Evolutionary conservation across 176 grass and related monocot species (phyloP).

Genomic region (Hsuehochloa calcarea): DNA sequence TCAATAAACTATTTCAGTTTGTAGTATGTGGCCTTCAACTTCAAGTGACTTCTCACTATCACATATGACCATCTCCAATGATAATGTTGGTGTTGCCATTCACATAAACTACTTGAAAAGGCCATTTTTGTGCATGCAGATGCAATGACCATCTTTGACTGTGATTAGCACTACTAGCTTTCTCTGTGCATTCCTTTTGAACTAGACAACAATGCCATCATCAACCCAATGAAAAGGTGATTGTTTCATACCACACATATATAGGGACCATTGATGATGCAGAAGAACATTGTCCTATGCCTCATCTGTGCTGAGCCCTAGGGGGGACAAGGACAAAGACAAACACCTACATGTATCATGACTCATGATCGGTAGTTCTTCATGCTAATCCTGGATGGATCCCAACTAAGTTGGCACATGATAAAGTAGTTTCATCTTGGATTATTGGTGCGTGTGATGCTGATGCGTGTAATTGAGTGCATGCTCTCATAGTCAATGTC

Average conservation of each 20-base stretch:
- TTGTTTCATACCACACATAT: background rate
- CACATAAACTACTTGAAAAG: background rate
- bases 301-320: background rate
- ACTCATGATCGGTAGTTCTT: too few species aligned
- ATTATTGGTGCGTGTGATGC: background rate
- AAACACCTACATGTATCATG: background rate
- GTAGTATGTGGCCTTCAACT: background rate
- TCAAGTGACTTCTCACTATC: conserved; percentile 2
- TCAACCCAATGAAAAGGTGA: background rate
- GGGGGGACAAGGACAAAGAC: background rate
- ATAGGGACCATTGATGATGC: background rate
- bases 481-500: background rate
- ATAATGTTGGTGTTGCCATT: background rate
- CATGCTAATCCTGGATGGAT: background rate
- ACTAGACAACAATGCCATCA: background rate
- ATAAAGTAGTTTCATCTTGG: background rate
- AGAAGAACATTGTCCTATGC: background rate
- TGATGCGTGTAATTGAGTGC: background rate
- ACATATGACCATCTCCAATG: background rate
- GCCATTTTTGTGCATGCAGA: background rate
- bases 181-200: background rate
- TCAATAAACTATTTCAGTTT: background rate
- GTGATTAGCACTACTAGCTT: background rate
- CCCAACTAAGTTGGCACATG: background rate
- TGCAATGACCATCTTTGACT: background rate